Conservation (phyloP, 2,329 filamentous ascomycete species). For the Graphiopsis chlorocephala region DNA sequence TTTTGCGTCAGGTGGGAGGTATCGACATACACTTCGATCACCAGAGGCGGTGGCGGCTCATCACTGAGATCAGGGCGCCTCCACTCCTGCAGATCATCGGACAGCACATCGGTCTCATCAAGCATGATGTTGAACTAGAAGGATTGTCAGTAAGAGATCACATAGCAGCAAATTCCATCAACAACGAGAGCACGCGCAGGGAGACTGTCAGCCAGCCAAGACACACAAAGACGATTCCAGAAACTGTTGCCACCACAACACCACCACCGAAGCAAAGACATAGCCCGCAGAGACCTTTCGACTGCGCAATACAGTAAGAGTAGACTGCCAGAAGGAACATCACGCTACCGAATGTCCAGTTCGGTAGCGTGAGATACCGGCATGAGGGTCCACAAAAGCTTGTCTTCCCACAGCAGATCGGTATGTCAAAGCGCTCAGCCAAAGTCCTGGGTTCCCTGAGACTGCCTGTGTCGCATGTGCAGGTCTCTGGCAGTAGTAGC, state of each 20-base stretch:
- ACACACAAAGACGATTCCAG: background rate
- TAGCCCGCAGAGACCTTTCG: background rate
- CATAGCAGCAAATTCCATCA: background rate
- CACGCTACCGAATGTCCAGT: background rate
- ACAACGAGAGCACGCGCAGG: background rate
- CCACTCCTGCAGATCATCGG: conserved; percentile 78
- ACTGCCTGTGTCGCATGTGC: background rate
- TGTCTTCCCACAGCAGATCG: background rate
- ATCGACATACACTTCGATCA: conserved; percentile 81
- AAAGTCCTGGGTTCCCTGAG: background rate
- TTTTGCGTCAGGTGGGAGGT: conserved; percentile 68
- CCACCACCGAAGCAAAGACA: background rate
- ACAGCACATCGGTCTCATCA: conserved; percentile 85
- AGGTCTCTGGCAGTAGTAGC: background rate
- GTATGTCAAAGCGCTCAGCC: background rate
- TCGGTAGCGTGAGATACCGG: background rate
- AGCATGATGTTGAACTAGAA: conserved; percentile 89
- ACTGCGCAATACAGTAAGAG: background rate
- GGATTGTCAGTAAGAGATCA: conserved; percentile 8
- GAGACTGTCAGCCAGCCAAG: background rate
- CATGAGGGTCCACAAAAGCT: background rate
- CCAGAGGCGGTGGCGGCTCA: conserved; percentile 74
- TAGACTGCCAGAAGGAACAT: background rate
- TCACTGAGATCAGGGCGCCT: conserved; percentile 74
- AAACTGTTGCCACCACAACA: background rate